Evolutionary conservation across 202 grass and related monocot genomes (phyloP), one percentile per base, ranked within the genome.

Genomic region (Digitaria exilis): DNA sequence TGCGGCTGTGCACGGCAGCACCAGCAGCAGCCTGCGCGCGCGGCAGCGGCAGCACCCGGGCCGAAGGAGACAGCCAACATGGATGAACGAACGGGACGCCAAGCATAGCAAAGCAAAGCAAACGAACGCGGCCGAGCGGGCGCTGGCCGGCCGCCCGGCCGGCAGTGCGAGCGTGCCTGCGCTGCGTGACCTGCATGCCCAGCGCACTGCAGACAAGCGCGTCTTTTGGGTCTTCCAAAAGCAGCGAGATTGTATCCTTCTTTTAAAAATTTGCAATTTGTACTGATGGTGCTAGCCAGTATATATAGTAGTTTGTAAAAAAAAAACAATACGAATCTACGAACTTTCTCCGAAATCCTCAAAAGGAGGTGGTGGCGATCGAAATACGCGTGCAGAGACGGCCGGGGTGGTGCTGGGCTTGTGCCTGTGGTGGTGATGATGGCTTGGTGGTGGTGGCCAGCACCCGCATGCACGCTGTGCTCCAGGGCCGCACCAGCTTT

Each of bases 171-270:
- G 62, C 77, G 37, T 39, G 37, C 37, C 37, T 39, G 37, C 35
- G 35, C 4, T 5, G 35, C 35, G 35, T 5, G 11, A 30, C 61
- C 5, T 50, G 75, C 76, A 12, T 29, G 72, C 66, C 84, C 76
- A 42, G 16, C 77, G 82, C 84, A 46, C 82, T 59, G 82, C 60
- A 76, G 83, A 92, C 90, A 88, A 83, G 80, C 45, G 55, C 67
- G 88, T 88, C 94, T 86, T 91, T 89, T 92, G 69, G 71, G 86
- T 65, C 76, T 91, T 72, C 73, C 84, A 41, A 91, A 88, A 81
- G 85, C 73, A 79, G 67, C 43, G 80, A 69, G 4, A 21, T 39
- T 39, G 37, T 39, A 39, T n/a, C 45, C 18, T 5, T 28, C 1
- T 42, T 28, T 42, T 57, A 16, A 42, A 42, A n/a, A 57, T 32